phyloP scores from a whole-genome alignment of 805 yeast species.

The Ogataea populi-albae region DNA sequence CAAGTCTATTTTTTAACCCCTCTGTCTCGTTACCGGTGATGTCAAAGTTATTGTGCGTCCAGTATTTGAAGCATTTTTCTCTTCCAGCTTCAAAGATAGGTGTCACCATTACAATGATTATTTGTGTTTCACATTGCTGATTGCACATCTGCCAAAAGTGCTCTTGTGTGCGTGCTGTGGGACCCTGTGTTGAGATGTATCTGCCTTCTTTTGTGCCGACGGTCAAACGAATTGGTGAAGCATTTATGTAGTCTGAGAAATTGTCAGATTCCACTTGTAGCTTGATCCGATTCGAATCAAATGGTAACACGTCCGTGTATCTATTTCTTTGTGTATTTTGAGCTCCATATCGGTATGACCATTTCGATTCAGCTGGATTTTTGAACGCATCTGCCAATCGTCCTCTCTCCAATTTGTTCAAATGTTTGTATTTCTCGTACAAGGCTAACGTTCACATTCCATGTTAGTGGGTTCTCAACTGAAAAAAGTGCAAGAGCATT shows the following conservation, averaged over 20 bases:
- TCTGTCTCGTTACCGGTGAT: constrained; percentile 3
- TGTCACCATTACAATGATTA: constrained; percentile 69
- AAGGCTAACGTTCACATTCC: constrained; percentile 9
- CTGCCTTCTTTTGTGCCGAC: constrained; percentile 11
- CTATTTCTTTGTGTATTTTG: constrained; percentile 43
- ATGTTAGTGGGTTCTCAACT: constrained; percentile 1
- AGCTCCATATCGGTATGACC: constrained; percentile 15
- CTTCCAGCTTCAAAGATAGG: constrained; percentile 48
- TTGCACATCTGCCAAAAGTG: constrained; percentile 47
- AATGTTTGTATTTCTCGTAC: constrained; percentile 14
- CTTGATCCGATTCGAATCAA: constrained; percentile 55
- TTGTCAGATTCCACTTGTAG: constrained; percentile 30
- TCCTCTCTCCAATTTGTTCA: constrained; percentile 15
- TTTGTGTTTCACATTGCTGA: constrained; percentile 24
- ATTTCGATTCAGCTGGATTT: constrained; percentile 16
- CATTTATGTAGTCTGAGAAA: constrained; percentile 37
- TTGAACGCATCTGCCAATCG: constrained; percentile 18
- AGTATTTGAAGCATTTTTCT: constrained; percentile 41
- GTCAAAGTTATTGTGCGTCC: constrained; percentile 27
- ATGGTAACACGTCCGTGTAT: constrained; percentile 63
- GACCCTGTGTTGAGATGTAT: constrained; percentile 77
- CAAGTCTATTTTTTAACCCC: constrained; percentile 5
- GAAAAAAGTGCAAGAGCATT: no score
- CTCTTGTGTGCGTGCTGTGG: constrained; percentile 37
- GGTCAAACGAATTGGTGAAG: constrained; percentile 29